Evolutionary conservation across 768 basidiomycete species (phyloP), one percentile per base, ranked within the genome.

Genomic region (Termitomyces sp.): DNA sequence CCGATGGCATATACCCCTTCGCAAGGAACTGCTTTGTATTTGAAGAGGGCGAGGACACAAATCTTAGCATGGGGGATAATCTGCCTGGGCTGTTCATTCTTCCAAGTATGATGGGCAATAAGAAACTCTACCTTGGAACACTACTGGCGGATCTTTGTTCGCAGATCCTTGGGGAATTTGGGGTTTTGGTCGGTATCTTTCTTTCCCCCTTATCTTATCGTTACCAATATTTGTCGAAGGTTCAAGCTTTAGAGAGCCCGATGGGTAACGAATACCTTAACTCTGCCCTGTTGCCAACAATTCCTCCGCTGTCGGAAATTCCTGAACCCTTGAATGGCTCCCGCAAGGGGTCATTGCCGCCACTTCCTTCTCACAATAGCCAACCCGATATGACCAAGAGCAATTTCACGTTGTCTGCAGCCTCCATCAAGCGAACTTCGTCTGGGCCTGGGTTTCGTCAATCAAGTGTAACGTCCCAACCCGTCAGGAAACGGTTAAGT

Each of bases 81-180:
- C 72, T 82, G 14, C 75, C 81, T 26, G 87, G 87, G 17, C 67
- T 94, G 37, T 81, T 90, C 19, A 77, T 91, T 26, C 89, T 97
- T 47, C 94, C 93, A 3, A 83, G 79, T 58, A 80, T 85, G 62
- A 90, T 93, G 83, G 89, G 88, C 6, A 93, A 95, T 63, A 90
- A 93, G 68, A 88, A 83, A 62, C 70, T 92, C 30, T 94, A 95
- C 66, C 78, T 98, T 52, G 90, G 91, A 30, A 93, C 93, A 17
- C 72, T 98, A 41, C 71, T 99, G 53, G 93, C 92, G 17, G 93
- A 93, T 65, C 70, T 97, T 19, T 94, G 92, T 61, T 93, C 93
- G 34, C 84, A 88, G 58, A 82, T 98, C 47, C 74, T 99, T 22
- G 82, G 82, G 21, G 92, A 93, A 67, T 88, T 98, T 61, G 88